Evolutionary conservation across 2,329 filamentous ascomycete species (phyloP).

Genomic region (Aureobasidium sp.): DNA sequence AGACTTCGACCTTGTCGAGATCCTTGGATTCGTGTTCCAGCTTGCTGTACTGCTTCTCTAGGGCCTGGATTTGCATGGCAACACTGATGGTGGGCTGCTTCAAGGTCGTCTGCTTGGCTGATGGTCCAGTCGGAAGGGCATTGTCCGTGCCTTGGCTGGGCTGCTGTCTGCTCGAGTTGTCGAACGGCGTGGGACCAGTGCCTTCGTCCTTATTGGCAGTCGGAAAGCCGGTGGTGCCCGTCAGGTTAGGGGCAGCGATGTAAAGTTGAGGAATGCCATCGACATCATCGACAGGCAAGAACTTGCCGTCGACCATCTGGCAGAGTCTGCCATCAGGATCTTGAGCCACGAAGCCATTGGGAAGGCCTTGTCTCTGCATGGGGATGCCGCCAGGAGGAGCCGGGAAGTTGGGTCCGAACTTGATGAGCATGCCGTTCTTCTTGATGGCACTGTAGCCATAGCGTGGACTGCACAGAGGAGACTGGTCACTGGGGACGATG

Average conservation of each 20-base stretch:
- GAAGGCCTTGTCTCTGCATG: constrained; percentile 22
- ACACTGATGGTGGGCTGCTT: constrained; percentile 23
- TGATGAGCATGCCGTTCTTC: constrained; percentile 32
- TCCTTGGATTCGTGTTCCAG: constrained; percentile 31
- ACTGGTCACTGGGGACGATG: constrained; percentile 43
- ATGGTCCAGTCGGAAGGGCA: constrained; percentile 6
- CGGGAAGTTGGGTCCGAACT: constrained; percentile 31
- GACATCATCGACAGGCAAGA: constrained; percentile 29
- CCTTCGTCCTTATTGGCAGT: constrained; percentile 17
- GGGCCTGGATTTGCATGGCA: constrained; percentile 28
- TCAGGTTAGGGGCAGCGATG: constrained; percentile 32
- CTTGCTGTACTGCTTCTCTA: constrained; percentile 32
- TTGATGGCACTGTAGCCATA: constrained; percentile 34
- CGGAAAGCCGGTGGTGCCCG: constrained; percentile 21
- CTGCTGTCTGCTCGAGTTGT: constrained; percentile 7
- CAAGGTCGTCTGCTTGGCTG: constrained; percentile 4
- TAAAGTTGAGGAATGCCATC: constrained; percentile 30
- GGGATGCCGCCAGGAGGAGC: constrained; percentile 24
- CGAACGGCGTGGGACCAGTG: constrained; percentile 16
- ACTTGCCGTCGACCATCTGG: constrained; percentile 32
- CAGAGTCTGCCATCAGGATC: constrained; percentile 30
- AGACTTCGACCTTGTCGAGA: constrained; percentile 33
- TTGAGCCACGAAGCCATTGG: constrained; percentile 32
- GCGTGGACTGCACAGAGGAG: constrained; percentile 33
- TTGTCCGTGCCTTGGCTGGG: background rate